Evolutionary conservation across 768 basidiomycete species (phyloP), one percentile per base, ranked within the genome.

Genomic region (Rickenella mellea): DNA sequence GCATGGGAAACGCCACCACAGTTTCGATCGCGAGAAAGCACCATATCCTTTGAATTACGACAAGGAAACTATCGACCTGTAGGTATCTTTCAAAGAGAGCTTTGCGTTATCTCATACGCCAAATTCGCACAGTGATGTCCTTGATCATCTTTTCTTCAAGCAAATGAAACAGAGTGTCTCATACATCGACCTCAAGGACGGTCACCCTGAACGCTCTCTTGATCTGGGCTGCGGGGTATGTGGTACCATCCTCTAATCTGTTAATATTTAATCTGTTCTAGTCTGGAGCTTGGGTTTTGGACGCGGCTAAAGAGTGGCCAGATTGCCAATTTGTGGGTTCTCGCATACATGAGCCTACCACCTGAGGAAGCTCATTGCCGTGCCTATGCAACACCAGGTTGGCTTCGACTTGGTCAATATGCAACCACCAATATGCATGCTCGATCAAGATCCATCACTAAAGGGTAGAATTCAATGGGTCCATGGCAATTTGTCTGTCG

Each of bases 21-120:
- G 73, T 14, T 79, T 78, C 53, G 78, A 79, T 47, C 70, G 68
- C 28, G 80, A 83, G 56, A 85, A 87, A 63, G 85, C 81, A 2
- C 85, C 83, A 2, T 88, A 88, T 64, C 85, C 85, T 1, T 55
- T 83, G 27, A 79, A 75, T 20, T 87, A 85, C 56, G 78, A 84
- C 55, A 69, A 68, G 39, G 62, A 76, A 31, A 64, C 83, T 41
- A 61, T 86, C 30, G 82, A 85, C 52, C 61, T 83, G 84, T 86
- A 58, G 55, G 78, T 67, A 11, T 42, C 37, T 14, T 37, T 47
- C 32, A 48, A 22, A 31, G n/a, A 48, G 35, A 7, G 36, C 19
- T 26, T 35, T 8, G 25, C 42, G 25, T 29, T 44, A 11, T 25
- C 37, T 12, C 36, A 41, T 35, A 41, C 24, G 17, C 31, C 33